Conservation (phyloP, 108 stramenopile genomes). For the Conticribra weissflogii region DNA sequence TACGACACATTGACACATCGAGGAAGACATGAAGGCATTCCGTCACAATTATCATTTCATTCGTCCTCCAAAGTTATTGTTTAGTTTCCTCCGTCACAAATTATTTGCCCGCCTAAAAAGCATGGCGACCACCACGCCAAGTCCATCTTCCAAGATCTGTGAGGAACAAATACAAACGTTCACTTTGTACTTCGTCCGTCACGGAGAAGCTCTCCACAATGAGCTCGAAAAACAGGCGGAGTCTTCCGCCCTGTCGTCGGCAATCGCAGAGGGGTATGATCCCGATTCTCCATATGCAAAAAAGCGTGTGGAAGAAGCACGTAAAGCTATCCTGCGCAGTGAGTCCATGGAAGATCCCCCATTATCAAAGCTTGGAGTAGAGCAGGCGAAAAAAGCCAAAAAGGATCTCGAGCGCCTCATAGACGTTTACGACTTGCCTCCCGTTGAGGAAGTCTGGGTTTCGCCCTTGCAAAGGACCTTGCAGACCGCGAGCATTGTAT, state of each 20-base stretch:
- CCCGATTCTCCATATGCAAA: slow-evolving; percentile 12
- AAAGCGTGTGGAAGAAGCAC: slow-evolving; percentile 44
- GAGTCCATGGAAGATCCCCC: slow-evolving; percentile 55
- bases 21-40: too few relatives aligned
- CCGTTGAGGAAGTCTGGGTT: slow-evolving; percentile 59
- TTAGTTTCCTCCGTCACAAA: too few relatives aligned
- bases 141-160: neutral
- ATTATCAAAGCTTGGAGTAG: slow-evolving; percentile 47
- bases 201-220: slow-evolving; percentile 35
- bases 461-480: slow-evolving; percentile 60
- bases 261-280: slow-evolving; percentile 19
- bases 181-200: slow-evolving; percentile 38
- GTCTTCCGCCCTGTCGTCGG: slow-evolving; percentile 1
- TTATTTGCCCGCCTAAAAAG: too few relatives aligned
- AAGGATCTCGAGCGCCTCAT: slow-evolving; percentile 35
- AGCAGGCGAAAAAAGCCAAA: slow-evolving; percentile 43
- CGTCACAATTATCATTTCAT: too few relatives aligned
- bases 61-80: too few relatives aligned
- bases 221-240: slow-evolving; percentile 19
- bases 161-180: neutral
- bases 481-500: slow-evolving; percentile 56
- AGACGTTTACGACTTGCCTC: slow-evolving; percentile 23
- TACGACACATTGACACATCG: too few relatives aligned
- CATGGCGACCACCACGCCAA: too few relatives aligned
- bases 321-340: slow-evolving; percentile 47